Base-by-base conservation (phyloP, 2,329 filamentous ascomycete genomes). In the Lachnellula cervina region DNA sequence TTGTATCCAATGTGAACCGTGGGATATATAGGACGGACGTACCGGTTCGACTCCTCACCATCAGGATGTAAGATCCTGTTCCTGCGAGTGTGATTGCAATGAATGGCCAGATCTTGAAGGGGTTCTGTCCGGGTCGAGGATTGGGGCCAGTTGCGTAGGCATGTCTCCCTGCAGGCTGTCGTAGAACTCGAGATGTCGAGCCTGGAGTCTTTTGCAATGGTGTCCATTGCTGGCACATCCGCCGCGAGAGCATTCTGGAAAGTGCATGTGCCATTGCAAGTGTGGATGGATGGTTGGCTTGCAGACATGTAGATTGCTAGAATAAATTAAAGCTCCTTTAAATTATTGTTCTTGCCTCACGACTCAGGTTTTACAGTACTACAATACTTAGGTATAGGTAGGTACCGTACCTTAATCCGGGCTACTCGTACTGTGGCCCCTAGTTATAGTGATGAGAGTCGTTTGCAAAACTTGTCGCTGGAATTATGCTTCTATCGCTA, bases 1-100 rank as follows among this genome's bases (percentile, higher is more conserved):
- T 5, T 34, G 25, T n/a, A 13, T 11, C 3, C 9, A 38, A n/a
- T 51, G 37, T 42, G 34, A 48, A 25, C n/a, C 17, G 25, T 6
- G 35, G 14, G 50, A 5, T 37, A 9, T 52, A 23, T 23, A 23
- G 3, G 2, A 23, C 5, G 28, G 28, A 51, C 66, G 43, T 65
- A 68, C 67, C 76, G 55, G 70, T 70, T 59, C 77, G 74, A 57
- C 71, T 73, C 59, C 74, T 78, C 13, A 80, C 78, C 64, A 82
- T 75, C 43, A 77, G 68, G 44, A 72, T 66, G 71, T 81, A 82
- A 49, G 75, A 71, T 44, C 75, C 77, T 40, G 75, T 75, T 56
- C 77, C 77, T 49, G 75, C 66, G 44, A 74, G 68, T 50, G 77
- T 70, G 58, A 82, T 74, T 23, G 68, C 67, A 25, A 71, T 51